Evolutionary conservation across 768 basidiomycete species (phyloP).

Genomic region (Ephemerocybe angulata): DNA sequence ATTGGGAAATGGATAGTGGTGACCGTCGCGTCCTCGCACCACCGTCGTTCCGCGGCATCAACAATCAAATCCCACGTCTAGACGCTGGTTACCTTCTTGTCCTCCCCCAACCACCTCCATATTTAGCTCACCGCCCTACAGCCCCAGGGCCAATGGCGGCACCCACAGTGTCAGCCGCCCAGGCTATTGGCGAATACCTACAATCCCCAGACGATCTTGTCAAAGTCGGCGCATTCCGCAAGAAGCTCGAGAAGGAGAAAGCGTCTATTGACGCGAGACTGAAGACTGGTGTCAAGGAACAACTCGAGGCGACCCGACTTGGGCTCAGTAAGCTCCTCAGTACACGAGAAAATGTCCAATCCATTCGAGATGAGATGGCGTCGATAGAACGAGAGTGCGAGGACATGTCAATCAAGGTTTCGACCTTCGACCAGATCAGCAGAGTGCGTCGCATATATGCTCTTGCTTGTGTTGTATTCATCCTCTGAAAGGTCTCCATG

Average conservation of each 20-base stretch:
- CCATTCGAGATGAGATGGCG: constrained; percentile 83
- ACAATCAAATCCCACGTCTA: not conserved
- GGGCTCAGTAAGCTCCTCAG: constrained; percentile 79
- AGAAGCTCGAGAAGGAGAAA: constrained; percentile 96
- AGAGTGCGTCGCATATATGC: constrained; percentile 52
- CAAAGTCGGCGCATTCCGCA: constrained; percentile 84
- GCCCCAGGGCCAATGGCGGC: constrained; percentile 37
- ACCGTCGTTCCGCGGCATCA: not conserved
- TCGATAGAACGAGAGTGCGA: constrained; percentile 71
- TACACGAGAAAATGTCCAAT: constrained; percentile 73
- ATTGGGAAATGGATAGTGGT: not conserved
- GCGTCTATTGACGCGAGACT: constrained; percentile 88
- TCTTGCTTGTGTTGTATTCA: constrained; percentile 1
- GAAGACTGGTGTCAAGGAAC: constrained; percentile 88
- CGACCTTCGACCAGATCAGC: constrained; percentile 94
- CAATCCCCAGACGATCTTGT: constrained; percentile 91
- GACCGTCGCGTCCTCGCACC: not conserved
- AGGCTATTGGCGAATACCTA: constrained; percentile 84
- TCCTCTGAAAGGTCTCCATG: constrained; percentile 73
- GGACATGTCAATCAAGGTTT: constrained; percentile 71
- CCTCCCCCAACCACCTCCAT: not conserved
- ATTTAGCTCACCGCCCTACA: constrained; percentile 3
- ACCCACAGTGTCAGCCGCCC: constrained; percentile 69
- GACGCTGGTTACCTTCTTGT: not conserved
- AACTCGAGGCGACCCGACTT: constrained; percentile 85